Conservation (phyloP, 352 stramenopile species). For the Phytophthora sp. region DNA sequence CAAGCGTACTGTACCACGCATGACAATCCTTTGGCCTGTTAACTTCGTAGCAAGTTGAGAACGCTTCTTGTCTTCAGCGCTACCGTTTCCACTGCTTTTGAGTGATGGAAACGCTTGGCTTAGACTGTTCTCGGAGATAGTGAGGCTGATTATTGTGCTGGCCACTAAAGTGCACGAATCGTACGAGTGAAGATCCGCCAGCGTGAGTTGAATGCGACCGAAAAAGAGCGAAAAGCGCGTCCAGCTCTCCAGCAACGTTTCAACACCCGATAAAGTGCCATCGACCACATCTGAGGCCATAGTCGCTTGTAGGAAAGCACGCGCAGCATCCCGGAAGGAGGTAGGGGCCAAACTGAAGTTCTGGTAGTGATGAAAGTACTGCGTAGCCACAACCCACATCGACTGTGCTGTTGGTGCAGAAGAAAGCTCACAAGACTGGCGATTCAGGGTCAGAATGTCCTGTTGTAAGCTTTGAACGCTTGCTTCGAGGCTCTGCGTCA, state of each 20-base stretch:
- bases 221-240: neutral
- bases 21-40: neutral
- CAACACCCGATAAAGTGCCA: neutral
- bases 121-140: neutral
- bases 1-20: slow-evolving; percentile 3
- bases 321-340: neutral
- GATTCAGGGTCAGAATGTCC: neutral
- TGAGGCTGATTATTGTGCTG: neutral
- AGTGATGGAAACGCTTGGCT: neutral
- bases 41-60: slow-evolving; percentile 2
- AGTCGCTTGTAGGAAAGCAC: neutral
- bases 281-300: neutral
- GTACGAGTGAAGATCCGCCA: neutral
- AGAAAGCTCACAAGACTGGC: neutral
- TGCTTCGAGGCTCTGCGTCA: neutral
- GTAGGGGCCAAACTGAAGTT: neutral
- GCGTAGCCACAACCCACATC: slow-evolving; percentile 3
- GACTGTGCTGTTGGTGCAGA: neutral
- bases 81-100: too few relatives aligned
- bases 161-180: neutral
- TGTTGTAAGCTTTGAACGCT: neutral
- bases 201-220: neutral
- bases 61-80: neutral
- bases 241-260: slow-evolving; percentile 1
- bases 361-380: slow-evolving; percentile 9